phyloP scores from a whole-genome alignment of 2,329 filamentous ascomycete genomes.

The Coniochaeta hoffmannii region DNA sequence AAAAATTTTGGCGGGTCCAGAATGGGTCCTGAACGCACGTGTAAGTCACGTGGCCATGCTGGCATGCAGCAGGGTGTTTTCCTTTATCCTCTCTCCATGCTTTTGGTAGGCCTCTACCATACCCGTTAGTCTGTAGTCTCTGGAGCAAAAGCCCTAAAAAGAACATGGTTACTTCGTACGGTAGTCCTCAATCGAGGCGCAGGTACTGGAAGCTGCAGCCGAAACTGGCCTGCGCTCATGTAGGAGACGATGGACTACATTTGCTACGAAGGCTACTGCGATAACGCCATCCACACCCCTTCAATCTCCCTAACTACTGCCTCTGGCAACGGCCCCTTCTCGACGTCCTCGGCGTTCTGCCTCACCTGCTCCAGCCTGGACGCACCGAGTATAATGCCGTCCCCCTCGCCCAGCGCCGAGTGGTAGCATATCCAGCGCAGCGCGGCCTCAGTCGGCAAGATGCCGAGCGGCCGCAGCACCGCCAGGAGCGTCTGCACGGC shows the following conservation, averaged over 20 bases:
- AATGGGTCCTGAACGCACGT: not conserved
- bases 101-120: too few relatives aligned
- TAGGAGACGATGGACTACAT: too few relatives aligned
- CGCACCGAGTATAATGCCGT: slow-evolving; percentile 4
- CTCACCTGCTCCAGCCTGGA: not conserved
- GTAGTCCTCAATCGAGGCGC: too few relatives aligned
- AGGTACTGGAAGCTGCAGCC: too few relatives aligned
- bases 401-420: slow-evolving; percentile 3
- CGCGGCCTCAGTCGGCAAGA: slow-evolving; percentile 10
- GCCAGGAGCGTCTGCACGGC: slow-evolving; percentile 6
- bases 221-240: too few relatives aligned
- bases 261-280: not conserved
- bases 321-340: not conserved
- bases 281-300: not conserved
- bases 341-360: not conserved
- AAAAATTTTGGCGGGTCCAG: not conserved
- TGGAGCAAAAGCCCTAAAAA: too few relatives aligned
- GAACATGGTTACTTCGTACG: too few relatives aligned
- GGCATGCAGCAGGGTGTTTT: not conserved
- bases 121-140: too few relatives aligned
- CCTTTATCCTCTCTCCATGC: too few relatives aligned
- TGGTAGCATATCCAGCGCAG: slow-evolving; percentile 7
- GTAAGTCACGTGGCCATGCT: not conserved
- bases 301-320: not conserved
- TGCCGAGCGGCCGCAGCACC: slow-evolving; percentile 6